Conservation (phyloP, 805 yeast genomes). For the Candida tibetensis region DNA sequence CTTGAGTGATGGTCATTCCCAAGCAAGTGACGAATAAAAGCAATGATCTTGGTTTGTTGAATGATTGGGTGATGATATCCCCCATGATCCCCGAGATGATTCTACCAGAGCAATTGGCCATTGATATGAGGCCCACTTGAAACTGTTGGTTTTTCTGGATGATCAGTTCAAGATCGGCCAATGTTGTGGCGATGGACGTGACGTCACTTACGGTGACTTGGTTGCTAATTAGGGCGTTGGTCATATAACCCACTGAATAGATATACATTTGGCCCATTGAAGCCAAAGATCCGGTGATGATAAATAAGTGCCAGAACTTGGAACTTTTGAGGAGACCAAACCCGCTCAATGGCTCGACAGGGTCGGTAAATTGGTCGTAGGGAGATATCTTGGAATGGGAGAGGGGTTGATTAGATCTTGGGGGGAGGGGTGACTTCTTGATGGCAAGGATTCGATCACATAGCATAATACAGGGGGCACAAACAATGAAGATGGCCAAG, state of each 20-base stretch:
- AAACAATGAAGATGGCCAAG: constrained; percentile 38
- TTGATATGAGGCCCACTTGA: constrained; percentile 71
- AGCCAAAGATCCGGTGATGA: constrained; percentile 38
- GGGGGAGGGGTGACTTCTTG: constrained; percentile 4
- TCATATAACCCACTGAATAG: constrained; percentile 46
- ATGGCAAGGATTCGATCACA: constrained; percentile 34
- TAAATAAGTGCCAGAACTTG: constrained; percentile 39
- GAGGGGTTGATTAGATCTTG: neutral
- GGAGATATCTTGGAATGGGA: neutral
- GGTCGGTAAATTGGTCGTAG: neutral
- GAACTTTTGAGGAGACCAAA: constrained; percentile 18
- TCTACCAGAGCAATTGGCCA: constrained; percentile 67
- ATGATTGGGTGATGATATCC: constrained; percentile 51
- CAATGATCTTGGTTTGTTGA: constrained; percentile 49
- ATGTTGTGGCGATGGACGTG: neutral
- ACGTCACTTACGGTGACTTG: constrained; percentile 6
- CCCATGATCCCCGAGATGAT: constrained; percentile 61
- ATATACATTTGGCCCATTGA: constrained; percentile 47
- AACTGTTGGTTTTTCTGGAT: constrained; percentile 59
- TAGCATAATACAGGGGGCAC: constrained; percentile 46
- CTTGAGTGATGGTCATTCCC: constrained; percentile 50
- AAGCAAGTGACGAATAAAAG: constrained; percentile 52
- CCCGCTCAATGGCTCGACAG: constrained; percentile 12
- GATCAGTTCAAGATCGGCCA: constrained; percentile 19
- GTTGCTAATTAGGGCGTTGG: constrained; percentile 33